Evolutionary conservation across 148 eudicot species (phyloP).

Genomic region (Silene uniflora): DNA sequence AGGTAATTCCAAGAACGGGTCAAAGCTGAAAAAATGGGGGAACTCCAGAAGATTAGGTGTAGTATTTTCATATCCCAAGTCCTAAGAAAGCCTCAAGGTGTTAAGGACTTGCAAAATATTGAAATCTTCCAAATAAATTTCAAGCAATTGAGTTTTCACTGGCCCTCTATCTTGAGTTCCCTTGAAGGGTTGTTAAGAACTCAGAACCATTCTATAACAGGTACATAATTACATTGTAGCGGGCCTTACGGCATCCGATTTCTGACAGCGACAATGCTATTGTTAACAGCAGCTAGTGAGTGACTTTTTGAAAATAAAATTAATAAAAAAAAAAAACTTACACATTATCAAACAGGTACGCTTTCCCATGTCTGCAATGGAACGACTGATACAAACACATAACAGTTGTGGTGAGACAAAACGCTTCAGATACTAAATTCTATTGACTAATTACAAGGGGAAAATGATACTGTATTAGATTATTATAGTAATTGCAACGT

Average conservation of each 20-base stretch:
- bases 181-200: background rate
- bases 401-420: background rate
- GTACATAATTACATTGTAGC: background rate
- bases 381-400: conserved; percentile 54
- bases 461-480: background rate
- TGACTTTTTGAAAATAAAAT: background rate
- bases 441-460: background rate
- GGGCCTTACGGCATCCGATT: background rate
- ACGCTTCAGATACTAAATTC: background rate
- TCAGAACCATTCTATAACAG: background rate
- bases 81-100: background rate
- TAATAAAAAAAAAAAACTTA: conserved; percentile 40
- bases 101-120: background rate
- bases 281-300: background rate
- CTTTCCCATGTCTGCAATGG: conserved; percentile 69
- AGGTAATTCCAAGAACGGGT: background rate
- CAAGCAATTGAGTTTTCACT: background rate
- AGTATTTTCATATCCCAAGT: background rate
- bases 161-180: background rate
- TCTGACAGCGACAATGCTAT: background rate
- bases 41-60: background rate
- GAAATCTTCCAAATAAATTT: background rate
- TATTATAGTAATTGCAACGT: background rate
- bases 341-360: conserved; percentile 82
- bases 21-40: background rate